Conservation (phyloP, 1,284 basidiomycete species). For the Leccinum subfulvum region DNA sequence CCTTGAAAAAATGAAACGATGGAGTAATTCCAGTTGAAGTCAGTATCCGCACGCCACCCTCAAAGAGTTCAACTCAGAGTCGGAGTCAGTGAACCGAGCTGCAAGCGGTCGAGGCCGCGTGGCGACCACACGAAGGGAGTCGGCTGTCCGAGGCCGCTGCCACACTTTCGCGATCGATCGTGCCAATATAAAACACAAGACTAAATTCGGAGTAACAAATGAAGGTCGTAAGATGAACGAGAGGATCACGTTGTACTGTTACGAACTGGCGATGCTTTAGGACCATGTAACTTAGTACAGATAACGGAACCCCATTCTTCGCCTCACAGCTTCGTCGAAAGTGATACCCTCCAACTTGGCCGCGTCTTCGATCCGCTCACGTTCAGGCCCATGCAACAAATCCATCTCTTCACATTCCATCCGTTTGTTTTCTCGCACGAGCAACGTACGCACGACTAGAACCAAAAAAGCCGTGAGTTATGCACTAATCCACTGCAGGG, state of each 20-base stretch:
- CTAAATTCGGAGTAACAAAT: neutral
- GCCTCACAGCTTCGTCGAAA: slow-evolving; percentile 51
- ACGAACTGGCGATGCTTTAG: neutral
- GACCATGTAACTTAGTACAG: slow-evolving; percentile 14
- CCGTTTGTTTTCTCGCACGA: slow-evolving; percentile 44
- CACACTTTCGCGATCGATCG: neutral
- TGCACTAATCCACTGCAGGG: neutral
- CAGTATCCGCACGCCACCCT: neutral
- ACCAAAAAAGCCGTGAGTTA: neutral
- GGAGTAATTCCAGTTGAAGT: neutral
- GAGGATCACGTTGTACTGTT: neutral
- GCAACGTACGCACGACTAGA: slow-evolving; percentile 46
- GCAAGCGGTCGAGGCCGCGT: neutral
- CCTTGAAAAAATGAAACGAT: neutral
- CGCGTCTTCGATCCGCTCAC: slow-evolving; percentile 47
- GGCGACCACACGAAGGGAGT: neutral
- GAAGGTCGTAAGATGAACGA: neutral
- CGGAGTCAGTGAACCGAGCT: neutral
- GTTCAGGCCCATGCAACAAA: slow-evolving; percentile 41
- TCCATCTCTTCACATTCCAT: slow-evolving; percentile 46
- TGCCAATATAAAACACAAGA: neutral
- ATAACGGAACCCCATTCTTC: slow-evolving; percentile 37
- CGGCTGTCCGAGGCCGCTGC: neutral
- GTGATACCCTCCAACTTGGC: slow-evolving; percentile 50
- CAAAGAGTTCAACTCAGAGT: neutral